Conservation (phyloP, 441 rosid species). For the Erysimum cheiri region DNA sequence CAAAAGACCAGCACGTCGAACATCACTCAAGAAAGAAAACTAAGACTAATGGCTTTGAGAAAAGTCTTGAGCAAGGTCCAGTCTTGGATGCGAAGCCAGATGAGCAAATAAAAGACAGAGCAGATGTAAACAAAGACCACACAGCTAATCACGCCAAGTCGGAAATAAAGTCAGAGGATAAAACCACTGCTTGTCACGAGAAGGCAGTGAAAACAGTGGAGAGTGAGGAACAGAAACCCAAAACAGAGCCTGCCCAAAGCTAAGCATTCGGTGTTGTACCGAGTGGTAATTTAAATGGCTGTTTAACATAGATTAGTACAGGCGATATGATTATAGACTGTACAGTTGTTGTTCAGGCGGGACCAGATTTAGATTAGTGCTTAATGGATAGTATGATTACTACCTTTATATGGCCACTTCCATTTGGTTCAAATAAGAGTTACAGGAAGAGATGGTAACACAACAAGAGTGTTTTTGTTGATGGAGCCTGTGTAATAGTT, state of each 20-base stretch:
- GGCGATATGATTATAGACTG: conserved; percentile 45
- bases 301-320: conserved; percentile 45
- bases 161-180: conserved; percentile 40
- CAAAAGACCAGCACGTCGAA: conserved; percentile 44
- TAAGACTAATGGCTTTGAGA: conserved; percentile 39
- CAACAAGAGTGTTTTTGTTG: conserved; percentile 34
- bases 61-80: conserved; percentile 30
- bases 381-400: conserved; percentile 38
- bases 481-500: conserved; percentile 39
- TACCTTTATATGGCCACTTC: conserved; percentile 31
- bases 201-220: conserved; percentile 42
- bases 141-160: conserved; percentile 28
- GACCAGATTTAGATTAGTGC: conserved; percentile 39
- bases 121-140: conserved; percentile 32
- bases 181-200: conserved; percentile 35
- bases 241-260: conserved; percentile 68
- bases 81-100: conserved; percentile 39
- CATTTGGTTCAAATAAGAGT: conserved; percentile 42
- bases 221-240: conserved; percentile 52
- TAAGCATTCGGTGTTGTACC: conserved; percentile 40
- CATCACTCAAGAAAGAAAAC: conserved; percentile 45
- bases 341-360: conserved; percentile 46
- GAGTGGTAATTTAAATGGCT: conserved; percentile 36
- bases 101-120: conserved; percentile 41
- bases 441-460: conserved; percentile 32